Percentiles rank a stretch among this genome's conserved stretches.
Conservation (phyloP, 1,284 basidiomycete genomes). For the Cryptococcus amylolentus region DNA sequence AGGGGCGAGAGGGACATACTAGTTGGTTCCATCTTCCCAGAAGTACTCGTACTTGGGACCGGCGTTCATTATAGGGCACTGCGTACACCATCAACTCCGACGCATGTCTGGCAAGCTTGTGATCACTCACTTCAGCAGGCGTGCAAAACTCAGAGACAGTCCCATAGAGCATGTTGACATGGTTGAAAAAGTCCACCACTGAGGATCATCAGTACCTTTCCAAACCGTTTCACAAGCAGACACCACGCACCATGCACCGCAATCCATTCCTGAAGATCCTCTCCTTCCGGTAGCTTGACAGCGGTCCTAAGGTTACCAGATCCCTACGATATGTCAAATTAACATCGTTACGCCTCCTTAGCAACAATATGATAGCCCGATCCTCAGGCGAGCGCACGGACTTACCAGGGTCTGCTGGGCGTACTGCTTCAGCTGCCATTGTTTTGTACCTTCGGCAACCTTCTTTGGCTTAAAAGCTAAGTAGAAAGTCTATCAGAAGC, state of each 20-base stretch:
- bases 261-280: slow-evolving; percentile 93
- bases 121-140: slow-evolving; percentile 66
- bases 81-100: neutral
- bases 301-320: slow-evolving; percentile 88
- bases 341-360: neutral
- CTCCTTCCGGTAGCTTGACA: slow-evolving; percentile 87
- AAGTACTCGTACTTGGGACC: slow-evolving; percentile 98
- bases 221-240: neutral
- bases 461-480: slow-evolving; percentile 91
- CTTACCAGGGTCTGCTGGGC: slow-evolving; percentile 88
- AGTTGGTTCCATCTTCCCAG: slow-evolving; percentile 80
- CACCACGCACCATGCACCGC: slow-evolving; percentile 79
- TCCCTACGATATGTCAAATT: slow-evolving; percentile 57
- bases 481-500: neutral
- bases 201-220: slow-evolving; percentile 1
- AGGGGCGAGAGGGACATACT: neutral
- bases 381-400: neutral
- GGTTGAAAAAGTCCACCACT: slow-evolving; percentile 96
- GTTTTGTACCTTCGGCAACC: slow-evolving; percentile 91
- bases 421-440: slow-evolving; percentile 94
- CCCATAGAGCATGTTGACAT: slow-evolving; percentile 93
- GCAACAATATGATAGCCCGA: neutral
- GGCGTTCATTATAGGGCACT: slow-evolving; percentile 99
- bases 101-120: neutral
- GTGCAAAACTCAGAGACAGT: slow-evolving; percentile 96